These are phyloP conservation scores for Ascochyta clinopodiicola DNA, from an alignment of 2,329 filamentous ascomycete genomes.

Conservation along the genomic window DNA sequence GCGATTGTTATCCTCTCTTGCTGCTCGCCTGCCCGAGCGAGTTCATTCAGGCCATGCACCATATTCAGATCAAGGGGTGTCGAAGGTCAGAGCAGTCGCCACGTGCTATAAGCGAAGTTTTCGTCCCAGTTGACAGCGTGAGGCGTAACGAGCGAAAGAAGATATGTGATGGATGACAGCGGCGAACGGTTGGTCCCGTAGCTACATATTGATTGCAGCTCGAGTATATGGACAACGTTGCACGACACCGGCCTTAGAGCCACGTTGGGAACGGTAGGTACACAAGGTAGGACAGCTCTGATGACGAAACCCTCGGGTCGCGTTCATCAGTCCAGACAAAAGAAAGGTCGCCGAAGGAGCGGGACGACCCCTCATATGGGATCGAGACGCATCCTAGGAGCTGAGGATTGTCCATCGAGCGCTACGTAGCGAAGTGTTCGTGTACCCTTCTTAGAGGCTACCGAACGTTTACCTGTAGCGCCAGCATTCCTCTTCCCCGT, in stretches of 20 bases:
- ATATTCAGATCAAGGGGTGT: slow-evolving; percentile 18
- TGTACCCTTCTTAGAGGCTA: not conserved
- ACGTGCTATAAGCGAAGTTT: slow-evolving; percentile 9
- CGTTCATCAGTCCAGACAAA: slow-evolving; percentile 12
- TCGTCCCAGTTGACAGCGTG: slow-evolving; percentile 5
- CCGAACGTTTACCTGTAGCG: not conserved
- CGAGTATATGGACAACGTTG: slow-evolving; percentile 18
- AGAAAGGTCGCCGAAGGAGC: slow-evolving; percentile 9
- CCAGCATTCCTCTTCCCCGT: slow-evolving; percentile 1
- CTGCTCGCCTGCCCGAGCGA: slow-evolving; percentile 30
- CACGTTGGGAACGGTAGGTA: slow-evolving; percentile 20
- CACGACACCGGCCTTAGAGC: slow-evolving; percentile 25
- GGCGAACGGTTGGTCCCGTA: slow-evolving; percentile 8
- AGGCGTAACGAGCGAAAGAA: slow-evolving; percentile 10
- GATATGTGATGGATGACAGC: not conserved
- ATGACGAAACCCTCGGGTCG: slow-evolving; percentile 4
- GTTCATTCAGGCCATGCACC: slow-evolving; percentile 27
- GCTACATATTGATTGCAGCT: slow-evolving; percentile 17
- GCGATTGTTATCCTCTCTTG: slow-evolving; percentile 38
- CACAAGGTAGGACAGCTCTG: slow-evolving; percentile 21
- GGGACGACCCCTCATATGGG: not conserved
- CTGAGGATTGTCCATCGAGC: not conserved
- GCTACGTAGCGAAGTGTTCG: not conserved
- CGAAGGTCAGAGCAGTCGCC: slow-evolving; percentile 1
- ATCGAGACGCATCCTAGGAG: not conserved